Conservation (phyloP, 176 grass and related monocot species). For the Juncus inflexus region DNA sequence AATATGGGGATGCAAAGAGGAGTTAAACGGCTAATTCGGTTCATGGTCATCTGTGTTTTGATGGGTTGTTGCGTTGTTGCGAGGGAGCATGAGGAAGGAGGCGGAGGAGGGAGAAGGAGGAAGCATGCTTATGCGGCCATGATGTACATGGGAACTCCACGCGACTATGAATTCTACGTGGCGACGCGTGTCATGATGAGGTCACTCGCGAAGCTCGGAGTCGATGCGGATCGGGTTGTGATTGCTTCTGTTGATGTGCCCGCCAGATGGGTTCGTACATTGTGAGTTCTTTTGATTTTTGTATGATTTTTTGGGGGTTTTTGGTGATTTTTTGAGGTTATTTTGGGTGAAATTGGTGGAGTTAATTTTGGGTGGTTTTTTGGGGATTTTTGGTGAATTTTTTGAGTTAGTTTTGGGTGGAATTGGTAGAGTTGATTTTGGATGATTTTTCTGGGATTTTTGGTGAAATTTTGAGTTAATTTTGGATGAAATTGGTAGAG, state of each 20-base stretch:
- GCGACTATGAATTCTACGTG: conserved; percentile 95
- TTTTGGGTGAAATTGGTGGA: neutral
- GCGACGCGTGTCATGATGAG: conserved; percentile 94
- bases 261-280: conserved; percentile 48
- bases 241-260: conserved; percentile 85
- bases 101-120: conserved; percentile 17
- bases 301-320: conserved; percentile 2
- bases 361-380: too few species aligned
- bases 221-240: conserved; percentile 63
- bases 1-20: conserved; percentile 34
- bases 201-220: conserved; percentile 42
- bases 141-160: conserved; percentile 96
- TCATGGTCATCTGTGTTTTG: conserved; percentile 13
- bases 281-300: conserved; percentile 37
- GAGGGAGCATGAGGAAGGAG: conserved; percentile 9
- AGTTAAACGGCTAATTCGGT: conserved; percentile 26
- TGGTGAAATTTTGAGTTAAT: neutral
- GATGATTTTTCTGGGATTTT: neutral
- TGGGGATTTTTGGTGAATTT: too few species aligned
- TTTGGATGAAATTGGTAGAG: neutral
- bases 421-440: neutral
- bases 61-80: conserved; percentile 4
- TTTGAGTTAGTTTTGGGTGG: too few species aligned
- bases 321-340: neutral
- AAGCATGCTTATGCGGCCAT: conserved; percentile 74